These are phyloP conservation scores for Ceratocystis harringtonii DNA, from an alignment of 2,329 filamentous ascomycete genomes.

Conservation along the genomic window DNA sequence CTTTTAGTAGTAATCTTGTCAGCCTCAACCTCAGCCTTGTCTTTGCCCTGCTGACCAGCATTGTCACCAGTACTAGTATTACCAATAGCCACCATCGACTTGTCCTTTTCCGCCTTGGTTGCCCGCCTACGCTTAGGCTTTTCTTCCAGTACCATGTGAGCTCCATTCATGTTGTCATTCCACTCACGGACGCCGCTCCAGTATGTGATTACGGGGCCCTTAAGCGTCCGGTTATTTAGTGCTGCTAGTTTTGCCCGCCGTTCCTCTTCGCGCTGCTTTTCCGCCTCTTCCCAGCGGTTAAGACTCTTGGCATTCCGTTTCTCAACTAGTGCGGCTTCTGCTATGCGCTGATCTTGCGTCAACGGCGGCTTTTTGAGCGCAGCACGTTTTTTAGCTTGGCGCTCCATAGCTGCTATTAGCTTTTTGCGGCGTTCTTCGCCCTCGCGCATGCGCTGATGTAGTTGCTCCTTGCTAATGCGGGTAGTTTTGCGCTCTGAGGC, in stretches of 20 bases:
- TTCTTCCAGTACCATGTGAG: slow-evolving; percentile 46
- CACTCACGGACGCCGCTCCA: slow-evolving; percentile 87
- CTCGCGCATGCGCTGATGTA: slow-evolving; percentile 58
- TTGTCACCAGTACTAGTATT: not conserved
- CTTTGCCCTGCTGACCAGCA: not conserved
- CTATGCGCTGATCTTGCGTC: slow-evolving; percentile 74
- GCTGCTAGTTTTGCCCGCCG: slow-evolving; percentile 71
- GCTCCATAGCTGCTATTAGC: slow-evolving; percentile 53
- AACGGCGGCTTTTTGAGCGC: slow-evolving; percentile 64
- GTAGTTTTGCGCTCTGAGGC: slow-evolving; percentile 45
- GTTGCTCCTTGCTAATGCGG: slow-evolving; percentile 43
- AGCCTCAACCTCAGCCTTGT: not conserved
- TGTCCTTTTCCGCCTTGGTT: slow-evolving; percentile 24
- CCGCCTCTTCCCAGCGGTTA: slow-evolving; percentile 86
- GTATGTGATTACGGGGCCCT: slow-evolving; percentile 78
- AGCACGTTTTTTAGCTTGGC: slow-evolving; percentile 53
- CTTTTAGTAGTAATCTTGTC: not conserved
- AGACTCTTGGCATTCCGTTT: slow-evolving; percentile 77
- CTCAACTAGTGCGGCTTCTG: slow-evolving; percentile 70
- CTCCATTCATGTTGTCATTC: slow-evolving; percentile 58
- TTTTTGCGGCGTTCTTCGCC: slow-evolving; percentile 55
- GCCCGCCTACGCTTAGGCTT: slow-evolving; percentile 41
- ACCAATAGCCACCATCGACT: slow-evolving; percentile 16
- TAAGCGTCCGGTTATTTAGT: slow-evolving; percentile 69
- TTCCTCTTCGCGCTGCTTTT: slow-evolving; percentile 76